Conservation (phyloP, 2,329 filamentous ascomycete species). For the Penicillium capsulatum region DNA sequence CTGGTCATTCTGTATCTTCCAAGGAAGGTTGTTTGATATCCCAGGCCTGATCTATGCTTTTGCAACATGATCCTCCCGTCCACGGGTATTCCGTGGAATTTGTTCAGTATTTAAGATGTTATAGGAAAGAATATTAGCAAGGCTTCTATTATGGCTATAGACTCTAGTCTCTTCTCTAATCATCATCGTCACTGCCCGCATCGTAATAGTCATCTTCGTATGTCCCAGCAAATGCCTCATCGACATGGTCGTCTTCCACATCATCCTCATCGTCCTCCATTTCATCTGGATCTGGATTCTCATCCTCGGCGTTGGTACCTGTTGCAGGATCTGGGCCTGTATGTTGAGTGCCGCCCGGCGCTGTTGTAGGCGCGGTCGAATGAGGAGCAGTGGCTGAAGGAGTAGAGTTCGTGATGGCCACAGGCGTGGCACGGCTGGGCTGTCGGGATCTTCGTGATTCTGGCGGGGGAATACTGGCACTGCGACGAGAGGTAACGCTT, state of each 20-base stretch:
- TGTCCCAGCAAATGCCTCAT: constrained; percentile 36
- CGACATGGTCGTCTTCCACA: constrained; percentile 26
- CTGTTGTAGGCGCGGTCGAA: constrained; percentile 15
- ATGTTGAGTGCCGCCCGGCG: neutral
- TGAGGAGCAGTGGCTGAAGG: constrained; percentile 8
- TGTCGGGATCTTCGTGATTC: neutral
- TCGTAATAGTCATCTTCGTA: constrained; percentile 31
- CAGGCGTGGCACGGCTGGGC: neutral
- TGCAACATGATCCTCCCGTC: too few relatives aligned
- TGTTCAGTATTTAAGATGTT: too few relatives aligned
- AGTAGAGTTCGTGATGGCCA: constrained; percentile 3
- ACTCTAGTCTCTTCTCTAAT: constrained; percentile 16
- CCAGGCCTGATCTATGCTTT: constrained; percentile 31
- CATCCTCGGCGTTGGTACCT: constrained; percentile 15
- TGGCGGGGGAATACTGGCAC: constrained; percentile 21
- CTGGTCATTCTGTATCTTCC: too few relatives aligned
- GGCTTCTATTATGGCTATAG: too few relatives aligned
- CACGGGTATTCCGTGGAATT: neutral
- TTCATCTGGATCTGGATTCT: constrained; percentile 24
- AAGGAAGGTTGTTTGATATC: too few relatives aligned
- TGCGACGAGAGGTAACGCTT: constrained; percentile 31
- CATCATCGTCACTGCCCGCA: constrained; percentile 35
- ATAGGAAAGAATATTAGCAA: too few relatives aligned
- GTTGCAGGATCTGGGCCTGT: neutral
- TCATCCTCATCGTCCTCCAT: constrained; percentile 31